Percentiles rank a stretch among this genome's conserved stretches.
Evolutionary conservation across 352 stramenopile genomes (phyloP).

Genomic region (Pythium inflatum): DNA sequence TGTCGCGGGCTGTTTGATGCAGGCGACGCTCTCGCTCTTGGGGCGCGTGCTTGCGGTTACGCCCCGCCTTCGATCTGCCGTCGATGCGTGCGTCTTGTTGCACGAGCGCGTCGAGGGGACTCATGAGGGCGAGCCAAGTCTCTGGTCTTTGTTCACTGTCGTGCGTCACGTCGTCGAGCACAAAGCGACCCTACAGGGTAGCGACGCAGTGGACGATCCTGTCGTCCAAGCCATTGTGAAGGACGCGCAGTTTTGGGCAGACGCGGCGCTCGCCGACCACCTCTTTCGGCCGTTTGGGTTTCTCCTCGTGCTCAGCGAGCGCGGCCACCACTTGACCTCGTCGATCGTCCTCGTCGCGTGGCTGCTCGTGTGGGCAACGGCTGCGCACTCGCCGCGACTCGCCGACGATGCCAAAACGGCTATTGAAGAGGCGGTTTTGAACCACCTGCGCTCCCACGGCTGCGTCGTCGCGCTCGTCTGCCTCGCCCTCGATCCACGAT

Average conservation of each 20-base stretch:
- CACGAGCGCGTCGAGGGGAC: not conserved
- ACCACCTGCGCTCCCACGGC: slow-evolving; percentile 27
- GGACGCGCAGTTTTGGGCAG: slow-evolving; percentile 37
- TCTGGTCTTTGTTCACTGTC: not conserved
- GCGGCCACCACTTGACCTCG: slow-evolving; percentile 26
- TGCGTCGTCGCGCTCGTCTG: slow-evolving; percentile 37
- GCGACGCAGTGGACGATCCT: not conserved
- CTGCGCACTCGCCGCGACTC: slow-evolving; percentile 18
- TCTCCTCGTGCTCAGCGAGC: slow-evolving; percentile 37
- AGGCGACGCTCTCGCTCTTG: slow-evolving; percentile 25
- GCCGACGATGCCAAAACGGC: slow-evolving; percentile 29
- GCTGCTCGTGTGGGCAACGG: slow-evolving; percentile 30
- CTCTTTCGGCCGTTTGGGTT: slow-evolving; percentile 37
- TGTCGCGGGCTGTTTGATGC: slow-evolving; percentile 40
- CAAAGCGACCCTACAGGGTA: not conserved
- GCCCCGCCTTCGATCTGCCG: not conserved
- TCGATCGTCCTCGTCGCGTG: slow-evolving; percentile 42
- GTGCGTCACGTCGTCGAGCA: not conserved
- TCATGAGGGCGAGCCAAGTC: not conserved
- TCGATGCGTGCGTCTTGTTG: slow-evolving; percentile 19
- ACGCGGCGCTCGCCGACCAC: slow-evolving; percentile 12
- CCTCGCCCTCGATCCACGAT: slow-evolving; percentile 44
- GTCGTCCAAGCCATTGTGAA: not conserved
- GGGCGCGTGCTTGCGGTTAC: not conserved
- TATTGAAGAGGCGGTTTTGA: slow-evolving; percentile 29